Evolutionary conservation across 179 eudicot genomes (phyloP).

Genomic region (Pouteria campechiana): DNA sequence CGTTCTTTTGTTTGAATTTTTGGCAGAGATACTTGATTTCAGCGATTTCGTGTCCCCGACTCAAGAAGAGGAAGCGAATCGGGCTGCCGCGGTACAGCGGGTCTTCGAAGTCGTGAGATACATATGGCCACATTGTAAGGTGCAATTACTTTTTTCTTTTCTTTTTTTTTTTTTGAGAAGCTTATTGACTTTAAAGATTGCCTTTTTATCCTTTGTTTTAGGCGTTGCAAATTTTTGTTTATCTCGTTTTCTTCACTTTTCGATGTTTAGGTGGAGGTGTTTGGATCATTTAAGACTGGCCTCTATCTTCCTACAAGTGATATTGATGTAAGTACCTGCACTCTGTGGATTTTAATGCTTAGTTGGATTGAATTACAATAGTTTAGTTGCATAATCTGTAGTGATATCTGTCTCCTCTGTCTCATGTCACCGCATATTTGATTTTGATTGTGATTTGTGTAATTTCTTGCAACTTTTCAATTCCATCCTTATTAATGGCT

Average conservation of each 20-base stretch:
- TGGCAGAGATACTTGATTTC: constrained; percentile 84
- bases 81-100: constrained; percentile 57
- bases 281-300: constrained; percentile 94
- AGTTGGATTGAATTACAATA: too few species aligned
- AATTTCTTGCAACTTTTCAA: too few species aligned
- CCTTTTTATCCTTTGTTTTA: not conserved
- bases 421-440: too few species aligned
- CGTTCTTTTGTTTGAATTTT: constrained; percentile 4
- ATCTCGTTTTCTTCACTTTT: constrained; percentile 21
- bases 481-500: too few species aligned
- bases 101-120: constrained; percentile 71
- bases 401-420: too few species aligned
- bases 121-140: constrained; percentile 91
- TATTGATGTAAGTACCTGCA: constrained; percentile 94
- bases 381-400: too few species aligned
- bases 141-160: constrained; percentile 6
- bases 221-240: too few species aligned
- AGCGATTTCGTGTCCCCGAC: constrained; percentile 95
- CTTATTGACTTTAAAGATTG: not conserved
- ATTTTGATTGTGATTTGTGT: too few species aligned
- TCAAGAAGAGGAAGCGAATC: constrained; percentile 58
- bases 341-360: too few species aligned
- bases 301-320: constrained; percentile 95
- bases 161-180: too few species aligned
- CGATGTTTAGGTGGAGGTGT: constrained; percentile 96